phyloP scores from a whole-genome alignment of 768 basidiomycete species.

The Suillus hirtellus region DNA sequence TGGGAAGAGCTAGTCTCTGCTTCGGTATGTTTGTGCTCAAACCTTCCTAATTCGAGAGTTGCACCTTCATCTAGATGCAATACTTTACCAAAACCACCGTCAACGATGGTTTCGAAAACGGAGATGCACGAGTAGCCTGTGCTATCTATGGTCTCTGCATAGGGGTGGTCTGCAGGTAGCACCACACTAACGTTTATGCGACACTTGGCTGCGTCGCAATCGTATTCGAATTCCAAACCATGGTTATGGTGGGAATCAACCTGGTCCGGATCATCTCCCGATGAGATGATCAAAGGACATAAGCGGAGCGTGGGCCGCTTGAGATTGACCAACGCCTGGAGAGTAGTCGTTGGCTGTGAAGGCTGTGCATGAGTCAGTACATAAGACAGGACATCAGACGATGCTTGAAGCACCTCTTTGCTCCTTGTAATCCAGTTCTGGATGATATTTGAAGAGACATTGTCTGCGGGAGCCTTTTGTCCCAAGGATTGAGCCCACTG shows the following conservation, averaged over 20 bases:
- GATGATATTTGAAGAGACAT: constrained; percentile 80
- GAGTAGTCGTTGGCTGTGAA: constrained; percentile 84
- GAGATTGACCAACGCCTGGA: constrained; percentile 93
- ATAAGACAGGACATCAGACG: constrained; percentile 13
- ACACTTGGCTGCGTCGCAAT: constrained; percentile 87
- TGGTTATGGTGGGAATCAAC: constrained; percentile 61
- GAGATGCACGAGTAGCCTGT: constrained; percentile 31
- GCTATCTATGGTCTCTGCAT: constrained; percentile 40
- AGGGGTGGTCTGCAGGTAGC: constrained; percentile 63
- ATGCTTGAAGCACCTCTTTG: constrained; percentile 61
- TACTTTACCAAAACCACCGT: constrained; percentile 80
- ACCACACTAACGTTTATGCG: constrained; percentile 77
- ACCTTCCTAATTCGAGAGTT: constrained; percentile 77
- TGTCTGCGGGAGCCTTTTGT: constrained; percentile 64
- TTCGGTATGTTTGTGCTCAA: constrained; percentile 44
- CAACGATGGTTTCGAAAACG: constrained; percentile 53
- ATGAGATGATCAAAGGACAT: constrained; percentile 54
- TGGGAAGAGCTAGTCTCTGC: constrained; percentile 23
- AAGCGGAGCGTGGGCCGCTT: constrained; percentile 87
- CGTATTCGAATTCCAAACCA: constrained; percentile 88
- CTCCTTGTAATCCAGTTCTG: constrained; percentile 83
- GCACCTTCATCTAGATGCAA: constrained; percentile 79
- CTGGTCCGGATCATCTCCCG: constrained; percentile 47
- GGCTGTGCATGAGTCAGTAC: constrained; percentile 40
- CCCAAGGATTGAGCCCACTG: constrained; percentile 67